Base-by-base conservation (phyloP, 495 filamentous ascomycete genomes). In the Astrocystis sublimbata region DNA sequence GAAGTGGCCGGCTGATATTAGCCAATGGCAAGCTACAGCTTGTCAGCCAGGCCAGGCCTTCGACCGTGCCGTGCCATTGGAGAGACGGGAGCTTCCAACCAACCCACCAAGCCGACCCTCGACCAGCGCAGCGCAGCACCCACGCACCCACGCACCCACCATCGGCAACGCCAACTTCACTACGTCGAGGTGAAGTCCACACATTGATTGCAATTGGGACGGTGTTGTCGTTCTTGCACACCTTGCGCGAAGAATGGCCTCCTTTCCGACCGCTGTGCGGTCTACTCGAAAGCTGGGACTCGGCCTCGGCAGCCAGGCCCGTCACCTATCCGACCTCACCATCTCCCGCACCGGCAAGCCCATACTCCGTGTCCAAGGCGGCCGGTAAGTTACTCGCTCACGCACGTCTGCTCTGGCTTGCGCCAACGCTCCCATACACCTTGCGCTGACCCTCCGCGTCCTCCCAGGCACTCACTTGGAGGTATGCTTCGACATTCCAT, bases 331-430 rank as follows among this genome's bases (percentile, higher is more conserved):
- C 70, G 92, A 96, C 81, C 82, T 96, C 65, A 77, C 87, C 63
- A 93, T 96, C 71, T 89, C 91, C 58, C 81, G 92, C 66, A 96
- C 92, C 46, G 92, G 92, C 73, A 93, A 90, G 81, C 91, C 92
- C 51, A 87, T 96, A 61, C 78, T 94, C 71, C 87, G 91, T 73
- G 77, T 85, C 60, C 88, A 90, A 70, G 91, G 92, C 77, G 92
- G 92, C 79, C 85, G 90, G 92, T 93, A 74, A 81, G 84, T 75
- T n/a, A n/a, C n/a, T n/a, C n/a, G n/a, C n/a, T 52, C 53, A 58
- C 33, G n/a, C 42, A 42, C 31, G n/a, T n/a, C 15, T 36, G 12
- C 21, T 30, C 31, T 26, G 9, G n/a, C 42, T 73, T 67, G 72
- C 72, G 17, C 36, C 45, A 53, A 69, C 59, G 33, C 26, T n/a